Evolutionary conservation across 441 rosid species (phyloP).

Genomic region (Daphne laureola): DNA sequence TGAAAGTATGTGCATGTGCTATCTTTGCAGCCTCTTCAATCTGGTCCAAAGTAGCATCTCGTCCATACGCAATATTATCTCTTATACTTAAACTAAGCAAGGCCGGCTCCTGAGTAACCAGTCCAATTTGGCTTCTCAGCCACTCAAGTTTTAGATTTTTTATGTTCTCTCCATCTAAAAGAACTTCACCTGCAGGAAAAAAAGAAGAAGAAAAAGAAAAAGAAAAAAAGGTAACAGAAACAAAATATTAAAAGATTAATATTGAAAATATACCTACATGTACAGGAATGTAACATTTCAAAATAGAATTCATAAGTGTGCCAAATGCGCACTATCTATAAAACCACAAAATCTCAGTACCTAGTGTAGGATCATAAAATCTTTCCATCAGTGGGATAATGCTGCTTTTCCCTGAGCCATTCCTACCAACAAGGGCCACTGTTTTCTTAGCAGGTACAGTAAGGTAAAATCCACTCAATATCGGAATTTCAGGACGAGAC

Average conservation of each 20-base stretch:
- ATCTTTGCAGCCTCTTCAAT: slow-evolving; percentile 97
- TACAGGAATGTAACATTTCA: slow-evolving; percentile 7
- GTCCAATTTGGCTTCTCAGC: slow-evolving; percentile 91
- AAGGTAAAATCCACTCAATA: slow-evolving; percentile 95
- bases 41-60: slow-evolving; percentile 79
- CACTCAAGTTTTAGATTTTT: slow-evolving; percentile 85
- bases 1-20: slow-evolving; percentile 95
- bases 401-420: slow-evolving; percentile 99
- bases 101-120: slow-evolving; percentile 98
- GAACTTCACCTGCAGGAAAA: slow-evolving; percentile 85
- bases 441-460: slow-evolving; percentile 96
- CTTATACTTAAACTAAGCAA: slow-evolving; percentile 81
- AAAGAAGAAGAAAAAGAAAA: neutral
- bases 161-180: slow-evolving; percentile 91
- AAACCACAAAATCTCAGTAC: slow-evolving; percentile 29
- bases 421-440: slow-evolving; percentile 98
- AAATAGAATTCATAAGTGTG: neutral
- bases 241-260: slow-evolving; percentile 14
- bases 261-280: slow-evolving; percentile 6
- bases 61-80: slow-evolving; percentile 93
- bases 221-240: too few species aligned
- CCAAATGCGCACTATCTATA: slow-evolving; percentile 8
- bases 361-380: slow-evolving; percentile 98
- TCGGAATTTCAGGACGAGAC: slow-evolving; percentile 96
- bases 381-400: slow-evolving; percentile 97